These are phyloP conservation scores for Sarocladiaceae sp. DNA, from an alignment of 2,329 filamentous ascomycete genomes.

Conservation along the genomic window DNA sequence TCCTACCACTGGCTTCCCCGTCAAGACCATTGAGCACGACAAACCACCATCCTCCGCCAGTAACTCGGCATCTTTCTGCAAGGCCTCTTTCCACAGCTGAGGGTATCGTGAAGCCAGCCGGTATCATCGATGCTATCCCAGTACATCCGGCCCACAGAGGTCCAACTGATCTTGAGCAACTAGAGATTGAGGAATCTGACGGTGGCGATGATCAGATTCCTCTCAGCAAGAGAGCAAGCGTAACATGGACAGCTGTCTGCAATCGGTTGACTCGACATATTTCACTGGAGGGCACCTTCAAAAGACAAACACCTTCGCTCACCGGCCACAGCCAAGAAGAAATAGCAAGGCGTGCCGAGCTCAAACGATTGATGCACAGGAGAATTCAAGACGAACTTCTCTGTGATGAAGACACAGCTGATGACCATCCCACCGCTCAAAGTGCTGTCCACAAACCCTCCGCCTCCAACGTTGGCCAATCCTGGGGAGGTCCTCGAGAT, in stretches of 20 bases:
- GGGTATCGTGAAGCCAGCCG: not conserved
- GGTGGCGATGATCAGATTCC: constrained; percentile 26
- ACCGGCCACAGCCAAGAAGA: constrained; percentile 45
- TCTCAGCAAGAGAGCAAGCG: constrained; percentile 25
- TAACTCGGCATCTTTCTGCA: too few relatives aligned
- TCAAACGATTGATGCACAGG: constrained; percentile 48
- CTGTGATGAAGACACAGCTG: constrained; percentile 32
- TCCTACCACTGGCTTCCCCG: too few relatives aligned
- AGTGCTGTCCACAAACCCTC: constrained; percentile 20
- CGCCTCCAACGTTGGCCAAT: constrained; percentile 21
- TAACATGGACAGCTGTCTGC: constrained; percentile 38
- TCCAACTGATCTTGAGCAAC: constrained; percentile 18
- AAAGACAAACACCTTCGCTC: constrained; percentile 32
- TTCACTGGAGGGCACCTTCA: constrained; percentile 36
- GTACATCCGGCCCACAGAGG: not conserved
- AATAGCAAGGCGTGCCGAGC: constrained; percentile 47
- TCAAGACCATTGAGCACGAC: too few relatives aligned
- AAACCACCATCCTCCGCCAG: not conserved
- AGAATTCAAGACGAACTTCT: constrained; percentile 53
- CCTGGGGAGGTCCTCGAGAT: constrained; percentile 39
- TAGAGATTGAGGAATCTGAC: constrained; percentile 32
- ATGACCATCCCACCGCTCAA: constrained; percentile 21
- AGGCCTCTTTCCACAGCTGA: not conserved
- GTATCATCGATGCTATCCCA: not conserved
- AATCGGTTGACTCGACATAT: constrained; percentile 38